Percentiles rank a stretch among this genome's conserved stretches.
Conservation (phyloP, 1,139 yeast genomes). For the Taphrina deformans region DNA sequence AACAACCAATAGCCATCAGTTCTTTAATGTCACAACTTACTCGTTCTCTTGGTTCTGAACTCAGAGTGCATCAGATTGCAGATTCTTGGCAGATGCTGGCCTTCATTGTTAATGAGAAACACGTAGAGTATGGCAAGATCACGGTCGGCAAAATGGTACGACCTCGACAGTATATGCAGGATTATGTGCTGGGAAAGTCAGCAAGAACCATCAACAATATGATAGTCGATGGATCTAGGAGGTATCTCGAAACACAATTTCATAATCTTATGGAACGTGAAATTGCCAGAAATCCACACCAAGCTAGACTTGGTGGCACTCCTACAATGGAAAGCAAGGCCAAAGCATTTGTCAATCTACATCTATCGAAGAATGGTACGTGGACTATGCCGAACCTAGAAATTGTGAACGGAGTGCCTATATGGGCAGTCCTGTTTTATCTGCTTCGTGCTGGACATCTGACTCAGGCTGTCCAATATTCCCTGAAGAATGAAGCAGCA, state of each 20-base stretch:
- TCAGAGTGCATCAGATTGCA: constrained; percentile 44
- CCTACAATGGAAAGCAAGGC: constrained; percentile 73
- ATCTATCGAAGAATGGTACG: constrained; percentile 47
- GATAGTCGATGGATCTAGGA: constrained; percentile 59
- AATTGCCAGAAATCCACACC: constrained; percentile 62
- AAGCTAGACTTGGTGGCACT: constrained; percentile 58
- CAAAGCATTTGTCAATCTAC: constrained; percentile 60
- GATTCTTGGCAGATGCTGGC: constrained; percentile 47
- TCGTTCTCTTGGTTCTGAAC: constrained; percentile 13
- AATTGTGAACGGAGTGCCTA: constrained; percentile 72
- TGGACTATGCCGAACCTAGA: constrained; percentile 58
- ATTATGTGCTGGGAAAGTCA: constrained; percentile 45
- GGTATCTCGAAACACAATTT: constrained; percentile 74
- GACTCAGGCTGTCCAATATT: constrained; percentile 69
- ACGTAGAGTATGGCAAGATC: constrained; percentile 40
- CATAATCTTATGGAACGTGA: constrained; percentile 70
- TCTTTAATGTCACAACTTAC: constrained; percentile 21
- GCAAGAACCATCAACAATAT: neutral
- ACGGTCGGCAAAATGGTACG: constrained; percentile 41
- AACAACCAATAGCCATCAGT: constrained; percentile 19
- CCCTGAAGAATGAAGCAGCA: constrained; percentile 54
- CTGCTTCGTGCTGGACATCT: constrained; percentile 79
- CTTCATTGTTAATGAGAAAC: constrained; percentile 42
- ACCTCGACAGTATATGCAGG: constrained; percentile 54
- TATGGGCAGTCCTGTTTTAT: constrained; percentile 89